Evolutionary conservation across 768 basidiomycete species (phyloP).

Genomic region (Auricularia sp.): DNA sequence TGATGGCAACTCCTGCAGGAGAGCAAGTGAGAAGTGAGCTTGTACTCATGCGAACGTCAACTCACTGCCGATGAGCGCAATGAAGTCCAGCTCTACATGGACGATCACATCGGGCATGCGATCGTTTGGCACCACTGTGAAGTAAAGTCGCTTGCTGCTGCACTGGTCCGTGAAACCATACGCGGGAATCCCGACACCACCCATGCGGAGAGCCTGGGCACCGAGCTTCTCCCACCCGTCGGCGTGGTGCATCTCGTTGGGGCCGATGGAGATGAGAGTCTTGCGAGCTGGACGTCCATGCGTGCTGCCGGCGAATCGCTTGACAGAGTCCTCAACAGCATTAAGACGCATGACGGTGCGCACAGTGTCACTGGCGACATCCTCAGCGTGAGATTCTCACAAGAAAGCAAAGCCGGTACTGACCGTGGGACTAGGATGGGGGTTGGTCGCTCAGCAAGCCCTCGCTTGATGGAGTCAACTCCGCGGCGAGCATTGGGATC

Average conservation of each 20-base stretch:
- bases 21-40: not conserved
- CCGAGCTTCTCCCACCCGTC: conserved; percentile 26
- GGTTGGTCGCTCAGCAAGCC: too few species aligned
- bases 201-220: conserved; percentile 20
- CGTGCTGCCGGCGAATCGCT: not conserved
- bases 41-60: not conserved
- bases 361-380: not conserved
- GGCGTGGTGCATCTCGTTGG: not conserved
- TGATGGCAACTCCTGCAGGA: conserved; percentile 19
- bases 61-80: conserved; percentile 20
- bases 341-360: not conserved
- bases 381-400: not conserved
- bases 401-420: not conserved
- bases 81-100: conserved; percentile 26
- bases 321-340: not conserved
- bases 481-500: too few species aligned
- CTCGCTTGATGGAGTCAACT: too few species aligned
- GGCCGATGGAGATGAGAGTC: not conserved
- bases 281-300: not conserved
- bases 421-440: not conserved
- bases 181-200: conserved; percentile 19
- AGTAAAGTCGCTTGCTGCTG: conserved; percentile 11
- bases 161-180: conserved; percentile 24
- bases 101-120: conserved; percentile 17
- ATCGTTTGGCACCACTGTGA: conserved; percentile 20